These are phyloP conservation scores for Colletotrichum sp. DNA, from an alignment of 2,329 filamentous ascomycete species.

Conservation along the genomic window DNA sequence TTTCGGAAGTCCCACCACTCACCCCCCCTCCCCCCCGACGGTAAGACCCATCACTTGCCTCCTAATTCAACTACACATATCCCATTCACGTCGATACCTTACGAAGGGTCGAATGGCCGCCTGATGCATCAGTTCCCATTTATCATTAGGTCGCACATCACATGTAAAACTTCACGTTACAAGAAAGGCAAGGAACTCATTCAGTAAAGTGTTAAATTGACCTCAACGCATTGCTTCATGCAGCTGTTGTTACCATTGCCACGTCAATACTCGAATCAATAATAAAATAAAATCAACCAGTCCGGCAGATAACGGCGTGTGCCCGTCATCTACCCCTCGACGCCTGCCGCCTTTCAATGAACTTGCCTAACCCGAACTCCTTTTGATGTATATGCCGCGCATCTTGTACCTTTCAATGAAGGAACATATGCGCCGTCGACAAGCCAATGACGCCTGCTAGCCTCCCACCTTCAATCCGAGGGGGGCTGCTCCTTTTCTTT, in stretches of 20 bases:
- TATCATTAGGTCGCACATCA: neutral
- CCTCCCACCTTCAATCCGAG: neutral
- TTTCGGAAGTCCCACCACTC: constrained; percentile 20
- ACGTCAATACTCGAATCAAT: neutral
- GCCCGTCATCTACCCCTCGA: constrained; percentile 3
- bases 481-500: constrained; percentile 1
- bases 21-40: constrained; percentile 1
- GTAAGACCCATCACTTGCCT: neutral
- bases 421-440: constrained; percentile 2
- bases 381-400: constrained; percentile 52
- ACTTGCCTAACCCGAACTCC: constrained; percentile 40
- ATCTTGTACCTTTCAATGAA: constrained; percentile 9
- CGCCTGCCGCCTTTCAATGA: constrained; percentile 3
- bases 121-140: rapidly evolving
- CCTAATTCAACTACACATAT: neutral
- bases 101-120: neutral
- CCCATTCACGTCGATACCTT: neutral
- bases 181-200: neutral
- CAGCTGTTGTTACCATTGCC: constrained; percentile 22
- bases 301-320: neutral
- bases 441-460: constrained; percentile 16
- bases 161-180: neutral
- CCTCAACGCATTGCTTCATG: constrained; percentile 12
- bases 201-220: neutral
- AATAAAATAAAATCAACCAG: constrained; percentile 23